Percentiles rank a stretch among this genome's conserved stretches.
Conservation (phyloP, 371 early-diverging fungal genomes). For the Apophysomyces ossiformis region DNA sequence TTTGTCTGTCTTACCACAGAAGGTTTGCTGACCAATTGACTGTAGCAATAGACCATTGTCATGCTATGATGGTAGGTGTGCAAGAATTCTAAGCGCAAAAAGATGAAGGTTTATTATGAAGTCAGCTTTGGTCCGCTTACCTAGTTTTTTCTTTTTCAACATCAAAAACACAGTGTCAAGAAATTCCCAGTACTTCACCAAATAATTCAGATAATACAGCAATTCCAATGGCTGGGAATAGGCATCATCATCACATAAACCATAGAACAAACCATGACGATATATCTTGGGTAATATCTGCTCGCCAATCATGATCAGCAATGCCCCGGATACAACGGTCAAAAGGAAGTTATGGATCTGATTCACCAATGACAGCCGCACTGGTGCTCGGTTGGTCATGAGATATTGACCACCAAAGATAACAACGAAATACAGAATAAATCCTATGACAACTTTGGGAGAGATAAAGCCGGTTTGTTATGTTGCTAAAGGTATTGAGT, state of each 20-base stretch:
- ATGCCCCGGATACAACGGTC: slow-evolving; percentile 64
- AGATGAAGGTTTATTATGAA: background rate
- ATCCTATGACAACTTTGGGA: no score
- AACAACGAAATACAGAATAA: slow-evolving; percentile 32
- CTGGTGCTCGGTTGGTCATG: slow-evolving; percentile 66
- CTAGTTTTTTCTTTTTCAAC: slow-evolving; percentile 37
- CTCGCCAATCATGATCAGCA: slow-evolving; percentile 73
- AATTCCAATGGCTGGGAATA: slow-evolving; percentile 80
- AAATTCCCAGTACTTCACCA: slow-evolving; percentile 88
- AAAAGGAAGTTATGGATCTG: slow-evolving; percentile 79
- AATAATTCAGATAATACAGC: slow-evolving; percentile 85
- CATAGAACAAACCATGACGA: slow-evolving; percentile 69
- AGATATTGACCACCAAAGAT: slow-evolving; percentile 76
- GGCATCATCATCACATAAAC: slow-evolving; percentile 68
- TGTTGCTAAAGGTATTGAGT: no score
- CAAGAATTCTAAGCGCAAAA: slow-evolving; percentile 55
- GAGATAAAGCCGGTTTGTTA: no score
- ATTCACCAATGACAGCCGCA: slow-evolving; percentile 68
- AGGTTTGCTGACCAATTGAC: slow-evolving; percentile 70
- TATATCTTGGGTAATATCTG: slow-evolving; percentile 69
- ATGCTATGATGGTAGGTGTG: slow-evolving; percentile 85
- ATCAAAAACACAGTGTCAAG: slow-evolving; percentile 43
- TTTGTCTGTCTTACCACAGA: slow-evolving; percentile 57
- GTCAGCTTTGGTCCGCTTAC: slow-evolving; percentile 3
- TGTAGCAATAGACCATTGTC: slow-evolving; percentile 78